Evolutionary conservation across 768 basidiomycete genomes (phyloP).

Genomic region (Xerocomus spinulosus): DNA sequence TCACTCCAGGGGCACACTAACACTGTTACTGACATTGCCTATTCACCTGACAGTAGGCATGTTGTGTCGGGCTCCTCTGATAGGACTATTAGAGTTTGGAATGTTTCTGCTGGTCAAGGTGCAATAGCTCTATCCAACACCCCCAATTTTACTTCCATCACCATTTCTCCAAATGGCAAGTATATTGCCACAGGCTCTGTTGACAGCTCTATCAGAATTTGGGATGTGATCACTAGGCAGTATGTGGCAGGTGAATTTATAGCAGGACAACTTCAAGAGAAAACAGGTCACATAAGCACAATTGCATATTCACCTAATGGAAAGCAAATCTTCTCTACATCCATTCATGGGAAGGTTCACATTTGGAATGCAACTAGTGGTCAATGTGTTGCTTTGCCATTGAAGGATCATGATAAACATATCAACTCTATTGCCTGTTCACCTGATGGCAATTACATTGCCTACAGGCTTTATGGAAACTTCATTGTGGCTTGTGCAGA

Average conservation of each 20-base stretch:
- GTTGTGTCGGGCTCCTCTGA: neutral
- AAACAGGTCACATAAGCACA: neutral
- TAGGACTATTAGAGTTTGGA: neutral
- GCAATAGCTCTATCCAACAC: no score
- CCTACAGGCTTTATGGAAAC: neutral
- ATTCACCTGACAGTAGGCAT: neutral
- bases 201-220: no score
- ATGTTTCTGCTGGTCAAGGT: neutral
- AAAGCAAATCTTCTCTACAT: neutral
- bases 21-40: no score
- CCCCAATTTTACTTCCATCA: no score
- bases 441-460: neutral
- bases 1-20: no score
- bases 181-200: no score
- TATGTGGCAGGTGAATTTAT: neutral
- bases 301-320: neutral
- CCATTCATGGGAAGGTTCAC: neutral
- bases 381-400: neutral
- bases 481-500: no score
- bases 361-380: neutral
- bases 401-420: neutral
- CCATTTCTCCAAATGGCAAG: no score
- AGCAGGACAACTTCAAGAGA: neutral
- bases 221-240: neutral
- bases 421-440: constrained; percentile 2